These are phyloP conservation scores for Linnemannia schmuckeri DNA, from an alignment of 192 early-diverging fungal genomes.

Conservation along the genomic window DNA sequence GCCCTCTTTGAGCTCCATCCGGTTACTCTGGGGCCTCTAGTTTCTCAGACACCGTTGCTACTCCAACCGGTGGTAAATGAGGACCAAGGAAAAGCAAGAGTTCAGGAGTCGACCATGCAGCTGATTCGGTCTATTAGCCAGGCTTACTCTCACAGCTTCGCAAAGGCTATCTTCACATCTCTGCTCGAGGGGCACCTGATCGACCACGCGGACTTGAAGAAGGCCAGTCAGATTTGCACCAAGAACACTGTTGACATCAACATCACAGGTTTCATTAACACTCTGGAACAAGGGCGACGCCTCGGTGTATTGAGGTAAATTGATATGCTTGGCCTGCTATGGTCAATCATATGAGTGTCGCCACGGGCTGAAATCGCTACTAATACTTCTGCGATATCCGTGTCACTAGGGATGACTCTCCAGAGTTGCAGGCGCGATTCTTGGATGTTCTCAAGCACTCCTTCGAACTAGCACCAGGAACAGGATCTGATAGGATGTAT, in stretches of 20 bases:
- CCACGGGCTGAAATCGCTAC: too few species aligned
- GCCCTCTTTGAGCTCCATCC: constrained; percentile 41
- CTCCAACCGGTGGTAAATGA: constrained; percentile 33
- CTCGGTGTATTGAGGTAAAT: constrained; percentile 48
- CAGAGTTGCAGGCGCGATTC: constrained; percentile 64
- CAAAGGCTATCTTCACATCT: constrained; percentile 65
- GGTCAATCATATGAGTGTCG: background rate
- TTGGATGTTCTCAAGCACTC: constrained; percentile 68
- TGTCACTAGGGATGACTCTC: constrained; percentile 49
- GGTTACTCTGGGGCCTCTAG: constrained; percentile 12
- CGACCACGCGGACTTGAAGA: constrained; percentile 60
- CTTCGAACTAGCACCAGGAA: constrained; percentile 68
- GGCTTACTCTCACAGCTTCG: constrained; percentile 66
- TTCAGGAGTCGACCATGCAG: constrained; percentile 38
- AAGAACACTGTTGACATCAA: constrained; percentile 67
- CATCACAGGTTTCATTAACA: constrained; percentile 70
- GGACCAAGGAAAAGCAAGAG: constrained; percentile 30
- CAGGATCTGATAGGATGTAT: constrained; percentile 61
- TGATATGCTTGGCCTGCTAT: background rate
- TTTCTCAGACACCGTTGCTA: constrained; percentile 25
- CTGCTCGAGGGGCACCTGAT: constrained; percentile 64
- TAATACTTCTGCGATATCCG: background rate
- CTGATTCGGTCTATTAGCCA: constrained; percentile 58
- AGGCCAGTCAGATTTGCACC: constrained; percentile 61
- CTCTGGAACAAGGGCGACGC: constrained; percentile 58